These are phyloP conservation scores for Talaromyces atroroseus DNA, from an alignment of 2,329 filamentous ascomycete species.

Conservation along the genomic window DNA sequence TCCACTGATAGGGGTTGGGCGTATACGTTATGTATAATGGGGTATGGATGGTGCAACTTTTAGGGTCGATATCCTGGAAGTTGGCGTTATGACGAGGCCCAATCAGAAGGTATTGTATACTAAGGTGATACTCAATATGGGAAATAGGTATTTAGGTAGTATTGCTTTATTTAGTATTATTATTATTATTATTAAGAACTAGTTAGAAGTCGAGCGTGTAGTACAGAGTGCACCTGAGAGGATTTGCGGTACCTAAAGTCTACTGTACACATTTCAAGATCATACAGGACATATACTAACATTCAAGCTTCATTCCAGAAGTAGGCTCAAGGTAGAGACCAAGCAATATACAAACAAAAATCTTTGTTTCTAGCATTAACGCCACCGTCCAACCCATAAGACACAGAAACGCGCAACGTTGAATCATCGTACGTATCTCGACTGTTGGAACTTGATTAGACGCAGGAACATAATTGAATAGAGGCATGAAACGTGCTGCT, in stretches of 20 bases:
- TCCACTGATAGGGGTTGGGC: not conserved
- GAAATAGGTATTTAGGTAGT: no score
- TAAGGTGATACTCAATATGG: no score
- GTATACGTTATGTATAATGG: no score
- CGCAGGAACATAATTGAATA: not conserved
- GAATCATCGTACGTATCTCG: constrained; percentile 45
- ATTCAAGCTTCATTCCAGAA: not conserved
- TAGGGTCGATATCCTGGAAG: no score
- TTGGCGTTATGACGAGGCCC: no score
- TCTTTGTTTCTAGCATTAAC: not conserved
- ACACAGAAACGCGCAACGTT: not conserved
- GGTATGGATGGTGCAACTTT: no score
- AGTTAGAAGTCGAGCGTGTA: no score
- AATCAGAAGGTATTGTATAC: no score
- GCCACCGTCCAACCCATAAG: constrained; percentile 1
- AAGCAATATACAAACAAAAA: not conserved
- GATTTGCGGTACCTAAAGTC: no score
- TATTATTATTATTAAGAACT: no score
- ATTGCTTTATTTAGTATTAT: no score
- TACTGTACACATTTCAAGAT: not conserved
- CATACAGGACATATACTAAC: not conserved
- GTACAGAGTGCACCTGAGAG: no score
- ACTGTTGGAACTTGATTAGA: constrained; percentile 26
- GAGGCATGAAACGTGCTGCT: constrained; percentile 8
- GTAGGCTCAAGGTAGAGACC: not conserved